Evolutionary conservation across 495 filamentous ascomycete species (phyloP).

Genomic region (Podospora pseudopauciseta): DNA sequence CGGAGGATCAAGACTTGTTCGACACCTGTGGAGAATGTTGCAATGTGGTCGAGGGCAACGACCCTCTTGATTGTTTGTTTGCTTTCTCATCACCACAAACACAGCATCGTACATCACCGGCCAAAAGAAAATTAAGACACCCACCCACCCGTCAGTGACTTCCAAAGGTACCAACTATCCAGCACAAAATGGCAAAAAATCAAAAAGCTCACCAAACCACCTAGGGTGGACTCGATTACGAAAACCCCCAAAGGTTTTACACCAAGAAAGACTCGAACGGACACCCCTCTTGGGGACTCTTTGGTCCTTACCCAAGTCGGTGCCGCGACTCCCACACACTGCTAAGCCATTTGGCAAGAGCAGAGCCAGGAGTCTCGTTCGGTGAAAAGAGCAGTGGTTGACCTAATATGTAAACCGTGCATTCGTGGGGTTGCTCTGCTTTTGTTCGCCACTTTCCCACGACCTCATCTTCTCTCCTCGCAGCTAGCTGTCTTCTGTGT

Average conservation of each 20-base stretch:
- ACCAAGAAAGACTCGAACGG: background rate
- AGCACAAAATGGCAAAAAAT: background rate
- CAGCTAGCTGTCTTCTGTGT: background rate
- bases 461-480: background rate
- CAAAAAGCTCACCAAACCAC: background rate
- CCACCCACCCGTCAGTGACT: background rate
- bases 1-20: background rate
- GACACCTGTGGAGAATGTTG: background rate
- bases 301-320: background rate
- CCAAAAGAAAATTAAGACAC: background rate
- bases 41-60: background rate
- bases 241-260: background rate
- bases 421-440: background rate
- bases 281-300: background rate
- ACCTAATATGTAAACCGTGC: background rate
- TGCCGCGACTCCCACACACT: background rate
- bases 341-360: background rate
- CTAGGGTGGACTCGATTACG: background rate
- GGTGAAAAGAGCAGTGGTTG: background rate
- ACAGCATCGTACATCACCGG: background rate
- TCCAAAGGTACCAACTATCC: background rate
- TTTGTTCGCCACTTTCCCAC: background rate
- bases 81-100: background rate
- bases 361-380: background rate
- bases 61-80: background rate